Conservation (phyloP, 2,329 filamentous ascomycete species). For the Ophiocordyceps camponoti-saundersi region DNA sequence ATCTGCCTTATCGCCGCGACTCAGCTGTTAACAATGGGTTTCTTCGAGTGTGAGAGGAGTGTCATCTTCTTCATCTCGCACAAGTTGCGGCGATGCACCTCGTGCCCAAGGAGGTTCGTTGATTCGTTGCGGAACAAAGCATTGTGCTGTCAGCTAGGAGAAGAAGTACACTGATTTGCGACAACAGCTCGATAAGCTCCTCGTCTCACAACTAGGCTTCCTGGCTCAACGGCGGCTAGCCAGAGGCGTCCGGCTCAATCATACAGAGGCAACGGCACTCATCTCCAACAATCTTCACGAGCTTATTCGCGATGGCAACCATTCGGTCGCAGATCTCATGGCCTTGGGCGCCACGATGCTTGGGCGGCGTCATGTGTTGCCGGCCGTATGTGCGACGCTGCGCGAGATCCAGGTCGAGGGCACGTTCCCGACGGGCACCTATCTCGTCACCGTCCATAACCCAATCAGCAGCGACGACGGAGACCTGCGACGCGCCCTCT, state of each 20-base stretch:
- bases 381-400: conserved; percentile 63
- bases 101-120: conserved; percentile 27
- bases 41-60: not conserved
- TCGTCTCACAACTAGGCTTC: conserved; percentile 74
- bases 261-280: conserved; percentile 69
- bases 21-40: not conserved
- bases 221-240: conserved; percentile 80
- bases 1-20: not conserved
- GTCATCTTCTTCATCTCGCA: not conserved
- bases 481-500: conserved; percentile 70
- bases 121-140: no score
- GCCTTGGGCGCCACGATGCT: conserved; percentile 79
- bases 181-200: conserved; percentile 83
- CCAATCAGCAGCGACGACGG: conserved; percentile 78
- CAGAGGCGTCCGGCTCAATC: conserved; percentile 75
- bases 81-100: conserved; percentile 23
- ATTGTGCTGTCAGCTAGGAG: not conserved
- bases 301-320: conserved; percentile 90
- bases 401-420: conserved; percentile 84
- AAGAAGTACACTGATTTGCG: not conserved
- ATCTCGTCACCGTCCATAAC: conserved; percentile 86
- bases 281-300: conserved; percentile 87
- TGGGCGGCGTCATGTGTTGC: conserved; percentile 78
- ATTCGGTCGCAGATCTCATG: conserved; percentile 90
- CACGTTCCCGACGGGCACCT: conserved; percentile 79